Percentiles rank a stretch among this genome's conserved stretches.
Evolutionary conservation across 2,329 filamentous ascomycete genomes (phyloP).

Genomic region (Ramichloridium luteum): DNA sequence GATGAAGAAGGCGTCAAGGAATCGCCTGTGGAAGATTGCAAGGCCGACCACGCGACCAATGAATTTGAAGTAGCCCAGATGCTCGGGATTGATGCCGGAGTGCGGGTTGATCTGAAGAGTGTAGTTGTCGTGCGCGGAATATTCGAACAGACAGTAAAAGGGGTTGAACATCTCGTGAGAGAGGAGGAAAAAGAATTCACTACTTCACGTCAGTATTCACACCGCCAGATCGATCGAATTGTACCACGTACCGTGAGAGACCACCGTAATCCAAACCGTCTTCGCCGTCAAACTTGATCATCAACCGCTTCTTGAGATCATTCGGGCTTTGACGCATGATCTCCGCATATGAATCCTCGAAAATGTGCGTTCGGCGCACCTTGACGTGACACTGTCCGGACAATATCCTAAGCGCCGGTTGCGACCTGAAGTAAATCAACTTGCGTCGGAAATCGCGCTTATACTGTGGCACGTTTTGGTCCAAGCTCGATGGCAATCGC

Average conservation of each 20-base stretch:
- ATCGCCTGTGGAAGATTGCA: conserved; percentile 94
- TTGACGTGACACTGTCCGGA: conserved; percentile 98
- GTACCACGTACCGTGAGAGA: conserved; percentile 54
- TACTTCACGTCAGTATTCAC: conserved; percentile 26
- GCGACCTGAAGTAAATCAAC: conserved; percentile 97
- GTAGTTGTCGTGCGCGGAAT: conserved; percentile 99
- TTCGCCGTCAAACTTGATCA: conserved; percentile 99
- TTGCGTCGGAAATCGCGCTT: conserved; percentile 98
- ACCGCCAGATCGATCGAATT: neutral
- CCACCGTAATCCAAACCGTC: conserved; percentile 96
- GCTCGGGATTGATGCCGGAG: conserved; percentile 97
- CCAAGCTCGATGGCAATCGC: conserved; percentile 82
- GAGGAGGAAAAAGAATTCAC: conserved; percentile 98
- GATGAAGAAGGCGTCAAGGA: conserved; percentile 98
- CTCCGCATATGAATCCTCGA: conserved; percentile 96
- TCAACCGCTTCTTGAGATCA: conserved; percentile 93
- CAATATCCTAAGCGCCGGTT: conserved; percentile 87
- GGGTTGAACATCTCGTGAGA: conserved; percentile 99
- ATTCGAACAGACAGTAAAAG: conserved; percentile 98
- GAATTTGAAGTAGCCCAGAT: conserved; percentile 99
- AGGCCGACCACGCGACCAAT: conserved; percentile 94
- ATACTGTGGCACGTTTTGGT: conserved; percentile 98
- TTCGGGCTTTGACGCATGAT: conserved; percentile 93
- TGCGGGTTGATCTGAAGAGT: conserved; percentile 99
- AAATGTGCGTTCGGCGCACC: conserved; percentile 89